Conservation (phyloP, 345 rosid genomes). For the Eucalyptus pauciflora region DNA sequence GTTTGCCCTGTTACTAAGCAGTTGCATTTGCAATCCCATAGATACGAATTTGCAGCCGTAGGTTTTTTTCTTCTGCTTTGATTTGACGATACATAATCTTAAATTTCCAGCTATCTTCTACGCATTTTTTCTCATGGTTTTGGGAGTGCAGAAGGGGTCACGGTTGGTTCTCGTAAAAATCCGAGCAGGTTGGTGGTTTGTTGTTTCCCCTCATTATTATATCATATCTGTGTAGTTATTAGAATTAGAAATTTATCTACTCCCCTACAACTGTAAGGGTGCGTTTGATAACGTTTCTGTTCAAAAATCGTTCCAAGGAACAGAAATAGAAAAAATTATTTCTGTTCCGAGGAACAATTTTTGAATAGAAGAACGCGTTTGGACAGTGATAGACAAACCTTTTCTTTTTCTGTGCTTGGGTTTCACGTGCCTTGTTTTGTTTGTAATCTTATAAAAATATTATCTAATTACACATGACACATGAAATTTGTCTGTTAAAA, state of each 20-base stretch:
- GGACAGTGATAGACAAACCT: no score
- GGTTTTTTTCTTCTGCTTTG: not conserved
- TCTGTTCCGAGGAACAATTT: no score
- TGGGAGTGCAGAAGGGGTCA: slow-evolving; percentile 30
- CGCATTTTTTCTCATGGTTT: slow-evolving; percentile 40
- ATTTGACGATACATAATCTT: not conserved
- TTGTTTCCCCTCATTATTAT: not conserved
- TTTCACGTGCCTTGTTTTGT: no score
- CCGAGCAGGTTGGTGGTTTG: slow-evolving; percentile 26
- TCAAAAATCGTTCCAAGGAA: no score
- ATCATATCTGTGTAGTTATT: not conserved
- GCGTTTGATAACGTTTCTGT: no score
- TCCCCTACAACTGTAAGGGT: not conserved
- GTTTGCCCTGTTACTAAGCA: slow-evolving; percentile 8
- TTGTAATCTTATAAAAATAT: no score
- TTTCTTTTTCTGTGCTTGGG: no score
- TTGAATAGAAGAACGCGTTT: no score
- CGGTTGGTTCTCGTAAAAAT: slow-evolving; percentile 35
- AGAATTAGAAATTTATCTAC: not conserved
- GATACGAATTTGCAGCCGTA: not conserved
- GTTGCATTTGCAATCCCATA: not conserved
- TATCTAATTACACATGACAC: no score
- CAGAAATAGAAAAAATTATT: no score
- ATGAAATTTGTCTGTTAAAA: no score
- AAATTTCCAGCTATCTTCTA: slow-evolving; percentile 30